Evolutionary conservation across 2,329 filamentous ascomycete genomes (phyloP).

Genomic region (Talaromyces sp.): DNA sequence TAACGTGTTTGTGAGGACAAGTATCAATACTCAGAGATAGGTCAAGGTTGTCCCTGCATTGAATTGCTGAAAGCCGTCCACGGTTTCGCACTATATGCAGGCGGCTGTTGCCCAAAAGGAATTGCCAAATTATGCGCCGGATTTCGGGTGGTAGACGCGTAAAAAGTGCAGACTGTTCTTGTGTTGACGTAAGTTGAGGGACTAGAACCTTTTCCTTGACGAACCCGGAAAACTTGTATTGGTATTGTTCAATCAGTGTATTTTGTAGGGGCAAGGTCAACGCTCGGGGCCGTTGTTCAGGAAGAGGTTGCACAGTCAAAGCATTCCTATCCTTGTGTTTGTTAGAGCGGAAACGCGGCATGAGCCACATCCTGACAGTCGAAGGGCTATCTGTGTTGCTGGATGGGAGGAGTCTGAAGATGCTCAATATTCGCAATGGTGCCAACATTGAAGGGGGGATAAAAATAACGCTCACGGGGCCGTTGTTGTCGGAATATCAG

Average conservation of each 20-base stretch:
- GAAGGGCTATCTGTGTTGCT: too few species aligned
- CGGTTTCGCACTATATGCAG: neutral
- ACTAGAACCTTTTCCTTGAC: neutral
- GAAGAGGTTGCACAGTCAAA: neutral
- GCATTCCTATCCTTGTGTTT: neutral
- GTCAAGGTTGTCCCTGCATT: neutral
- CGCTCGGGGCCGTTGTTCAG: neutral
- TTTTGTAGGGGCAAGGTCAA: neutral
- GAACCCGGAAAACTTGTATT: neutral
- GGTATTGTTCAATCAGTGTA: neutral
- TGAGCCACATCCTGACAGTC: too few species aligned
- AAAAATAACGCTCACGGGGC: too few species aligned
- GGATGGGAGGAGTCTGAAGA: too few species aligned
- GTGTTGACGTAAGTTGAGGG: neutral
- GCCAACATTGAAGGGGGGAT: too few species aligned
- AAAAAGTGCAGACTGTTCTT: neutral
- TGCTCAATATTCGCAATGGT: too few species aligned
- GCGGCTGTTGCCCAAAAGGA: neutral
- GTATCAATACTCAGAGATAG: neutral
- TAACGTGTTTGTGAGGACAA: neutral
- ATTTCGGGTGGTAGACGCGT: neutral
- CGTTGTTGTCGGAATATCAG: too few species aligned
- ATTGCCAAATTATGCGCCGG: neutral
- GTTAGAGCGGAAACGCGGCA: neutral
- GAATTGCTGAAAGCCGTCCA: neutral